Conservation (phyloP, 225 moss, liverwort and hornwort species). For the Polytrichum commune region DNA sequence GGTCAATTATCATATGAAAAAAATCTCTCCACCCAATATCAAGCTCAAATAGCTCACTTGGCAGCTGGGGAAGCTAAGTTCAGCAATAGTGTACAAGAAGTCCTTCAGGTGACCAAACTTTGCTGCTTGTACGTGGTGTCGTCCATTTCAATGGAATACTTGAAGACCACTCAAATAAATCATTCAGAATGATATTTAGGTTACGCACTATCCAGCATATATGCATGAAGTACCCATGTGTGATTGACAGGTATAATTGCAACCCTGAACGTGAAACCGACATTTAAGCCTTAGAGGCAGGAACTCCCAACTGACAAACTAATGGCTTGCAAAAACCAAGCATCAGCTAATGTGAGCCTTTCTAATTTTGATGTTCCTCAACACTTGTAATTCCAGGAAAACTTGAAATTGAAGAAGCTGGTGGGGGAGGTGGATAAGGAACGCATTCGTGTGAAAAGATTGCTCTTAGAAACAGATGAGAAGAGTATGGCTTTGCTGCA, state of each 20-base stretch:
- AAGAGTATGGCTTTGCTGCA: constrained; percentile 53
- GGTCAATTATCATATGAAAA: constrained; percentile 47
- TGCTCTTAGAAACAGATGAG: constrained; percentile 56
- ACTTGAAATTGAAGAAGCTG: constrained; percentile 57
- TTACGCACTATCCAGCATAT: too few relatives aligned
- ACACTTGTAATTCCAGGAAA: constrained; percentile 29
- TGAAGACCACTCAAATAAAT: too few relatives aligned
- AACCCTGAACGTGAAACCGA: too few relatives aligned
- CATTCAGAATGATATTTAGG: too few relatives aligned
- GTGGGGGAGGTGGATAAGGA: constrained; percentile 67
- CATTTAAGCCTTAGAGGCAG: too few relatives aligned
- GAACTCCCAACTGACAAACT: too few relatives aligned
- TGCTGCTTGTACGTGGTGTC: too few relatives aligned
- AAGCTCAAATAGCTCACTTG: constrained; percentile 8
- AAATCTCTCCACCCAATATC: constrained; percentile 23
- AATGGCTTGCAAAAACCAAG: too few relatives aligned
- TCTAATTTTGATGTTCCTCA: background rate
- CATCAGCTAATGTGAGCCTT: too few relatives aligned
- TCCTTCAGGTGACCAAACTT: constrained; percentile 24
- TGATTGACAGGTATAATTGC: too few relatives aligned
- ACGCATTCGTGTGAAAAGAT: constrained; percentile 29
- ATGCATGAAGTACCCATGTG: too few relatives aligned
- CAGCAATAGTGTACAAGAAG: constrained; percentile 43
- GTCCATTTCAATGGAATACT: too few relatives aligned
- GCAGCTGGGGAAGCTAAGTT: constrained; percentile 32